These are phyloP conservation scores for Ophiostoma pallidulum DNA, from an alignment of 2,329 filamentous ascomycete genomes.

Conservation along the genomic window DNA sequence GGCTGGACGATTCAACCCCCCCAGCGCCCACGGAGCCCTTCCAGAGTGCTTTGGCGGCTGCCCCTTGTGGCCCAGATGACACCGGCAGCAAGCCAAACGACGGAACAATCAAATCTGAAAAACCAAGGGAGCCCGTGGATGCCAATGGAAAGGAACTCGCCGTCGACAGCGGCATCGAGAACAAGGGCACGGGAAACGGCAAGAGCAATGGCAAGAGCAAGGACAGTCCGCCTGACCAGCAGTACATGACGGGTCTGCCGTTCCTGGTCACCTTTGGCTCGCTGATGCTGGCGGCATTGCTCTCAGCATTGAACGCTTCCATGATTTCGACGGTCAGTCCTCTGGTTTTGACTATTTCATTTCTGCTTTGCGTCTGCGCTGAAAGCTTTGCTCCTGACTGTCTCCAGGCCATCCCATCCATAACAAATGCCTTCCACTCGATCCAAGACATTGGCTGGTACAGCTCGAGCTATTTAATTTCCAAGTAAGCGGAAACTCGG, in stretches of 20 bases:
- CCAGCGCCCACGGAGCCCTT: too few species aligned
- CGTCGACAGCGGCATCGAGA: too few species aligned
- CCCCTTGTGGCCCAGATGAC: too few species aligned
- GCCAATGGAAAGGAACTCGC: too few species aligned
- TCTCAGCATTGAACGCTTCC: slow-evolving; percentile 11
- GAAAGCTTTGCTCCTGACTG: background rate
- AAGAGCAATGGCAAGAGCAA: background rate
- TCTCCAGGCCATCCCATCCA: slow-evolving; percentile 23
- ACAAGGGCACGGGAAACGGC: too few species aligned
- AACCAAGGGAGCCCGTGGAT: too few species aligned
- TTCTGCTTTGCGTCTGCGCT: too few species aligned
- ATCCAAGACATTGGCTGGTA: slow-evolving; percentile 45
- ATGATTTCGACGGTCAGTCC: slow-evolving; percentile 11
- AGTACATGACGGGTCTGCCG: slow-evolving; percentile 9
- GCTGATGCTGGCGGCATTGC: background rate
- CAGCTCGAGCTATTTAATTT: slow-evolving; percentile 39
- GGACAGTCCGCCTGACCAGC: background rate
- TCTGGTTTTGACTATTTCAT: background rate
- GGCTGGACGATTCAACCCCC: too few species aligned
- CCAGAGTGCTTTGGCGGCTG: too few species aligned
- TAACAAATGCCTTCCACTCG: slow-evolving; percentile 35
- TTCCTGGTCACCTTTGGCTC: slow-evolving; percentile 9
- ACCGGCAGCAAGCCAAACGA: too few species aligned
- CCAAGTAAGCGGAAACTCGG: slow-evolving; percentile 26
- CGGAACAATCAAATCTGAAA: too few species aligned